Conservation (phyloP, 805 yeast species). For the Brettanomyces bruxellensis region DNA sequence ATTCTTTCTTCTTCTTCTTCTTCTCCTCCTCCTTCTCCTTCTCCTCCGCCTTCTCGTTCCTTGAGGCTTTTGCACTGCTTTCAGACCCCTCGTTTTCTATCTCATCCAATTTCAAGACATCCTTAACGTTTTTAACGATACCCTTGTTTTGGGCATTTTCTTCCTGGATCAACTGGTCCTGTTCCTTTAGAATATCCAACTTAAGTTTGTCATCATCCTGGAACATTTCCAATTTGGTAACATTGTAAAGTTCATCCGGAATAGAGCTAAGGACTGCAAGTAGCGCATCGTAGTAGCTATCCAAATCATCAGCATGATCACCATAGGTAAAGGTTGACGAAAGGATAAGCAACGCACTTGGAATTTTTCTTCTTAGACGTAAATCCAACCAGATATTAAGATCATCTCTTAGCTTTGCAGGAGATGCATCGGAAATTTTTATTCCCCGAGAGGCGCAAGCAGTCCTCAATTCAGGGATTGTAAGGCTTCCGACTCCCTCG, state of each 20-base stretch:
- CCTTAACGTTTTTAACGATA: slow-evolving; percentile 49
- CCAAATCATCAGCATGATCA: slow-evolving; percentile 45
- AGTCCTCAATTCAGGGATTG: slow-evolving; percentile 70
- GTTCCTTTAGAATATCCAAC: slow-evolving; percentile 67
- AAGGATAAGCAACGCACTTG: slow-evolving; percentile 77
- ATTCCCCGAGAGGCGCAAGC: slow-evolving; percentile 95
- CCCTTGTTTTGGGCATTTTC: slow-evolving; percentile 80
- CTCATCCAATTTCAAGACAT: slow-evolving; percentile 53
- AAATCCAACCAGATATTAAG: slow-evolving; percentile 80
- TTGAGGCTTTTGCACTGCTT: neutral
- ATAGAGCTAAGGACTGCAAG: slow-evolving; percentile 80
- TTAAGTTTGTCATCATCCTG: slow-evolving; percentile 57
- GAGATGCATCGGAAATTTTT: slow-evolving; percentile 69
- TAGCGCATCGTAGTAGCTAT: slow-evolving; percentile 65
- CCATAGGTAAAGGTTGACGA: slow-evolving; percentile 86
- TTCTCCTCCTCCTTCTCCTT: neutral
- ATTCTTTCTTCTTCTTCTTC: neutral
- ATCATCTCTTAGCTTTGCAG: slow-evolving; percentile 70
- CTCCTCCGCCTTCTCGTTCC: neutral
- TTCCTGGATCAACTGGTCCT: slow-evolving; percentile 75
- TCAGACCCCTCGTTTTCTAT: neutral
- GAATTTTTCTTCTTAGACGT: slow-evolving; percentile 78
- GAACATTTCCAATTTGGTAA: slow-evolving; percentile 80
- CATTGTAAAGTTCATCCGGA: slow-evolving; percentile 94
- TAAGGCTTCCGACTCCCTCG: slow-evolving; percentile 80